These are phyloP conservation scores for Solanum pimpinellifolium DNA, from an alignment of 257 asterid species.

Conservation along the genomic window DNA sequence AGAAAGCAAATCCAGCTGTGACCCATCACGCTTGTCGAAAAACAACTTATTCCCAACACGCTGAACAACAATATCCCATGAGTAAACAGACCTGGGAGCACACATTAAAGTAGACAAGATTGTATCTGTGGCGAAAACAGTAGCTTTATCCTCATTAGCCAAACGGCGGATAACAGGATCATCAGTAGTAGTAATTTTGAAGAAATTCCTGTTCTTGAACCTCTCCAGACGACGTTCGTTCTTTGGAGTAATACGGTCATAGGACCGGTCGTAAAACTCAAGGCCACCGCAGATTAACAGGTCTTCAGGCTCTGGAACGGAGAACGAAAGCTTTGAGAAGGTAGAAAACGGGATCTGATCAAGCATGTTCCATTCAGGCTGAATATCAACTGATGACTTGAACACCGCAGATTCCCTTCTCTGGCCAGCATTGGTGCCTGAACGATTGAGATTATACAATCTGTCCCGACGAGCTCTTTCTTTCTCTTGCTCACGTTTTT, in stretches of 20 bases:
- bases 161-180: conserved; percentile 91
- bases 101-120: conserved; percentile 86
- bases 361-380: conserved; percentile 98
- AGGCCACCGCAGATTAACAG: conserved; percentile 72
- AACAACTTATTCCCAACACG: conserved; percentile 91
- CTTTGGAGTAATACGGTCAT: conserved; percentile 77
- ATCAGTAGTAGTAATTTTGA: conserved; percentile 86
- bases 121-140: conserved; percentile 82
- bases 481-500: conserved; percentile 84
- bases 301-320: conserved; percentile 86
- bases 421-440: conserved; percentile 23
- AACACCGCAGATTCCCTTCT: conserved; percentile 79
- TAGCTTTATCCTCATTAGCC: conserved; percentile 95
- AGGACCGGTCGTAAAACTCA: conserved; percentile 80
- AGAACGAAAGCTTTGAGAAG: conserved; percentile 66
- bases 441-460: conserved; percentile 47
- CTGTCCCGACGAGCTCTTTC: conserved; percentile 83
- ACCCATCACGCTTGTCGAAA: conserved; percentile 89
- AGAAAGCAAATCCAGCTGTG: conserved; percentile 79
- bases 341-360: conserved; percentile 97
- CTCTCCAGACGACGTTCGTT: conserved; percentile 66
- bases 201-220: conserved; percentile 84
- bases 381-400: conserved; percentile 90
- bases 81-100: conserved; percentile 83
- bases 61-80: conserved; percentile 94